phyloP scores from a whole-genome alignment of 2,329 filamentous ascomycete species.

The Pseudocercospora musae region DNA sequence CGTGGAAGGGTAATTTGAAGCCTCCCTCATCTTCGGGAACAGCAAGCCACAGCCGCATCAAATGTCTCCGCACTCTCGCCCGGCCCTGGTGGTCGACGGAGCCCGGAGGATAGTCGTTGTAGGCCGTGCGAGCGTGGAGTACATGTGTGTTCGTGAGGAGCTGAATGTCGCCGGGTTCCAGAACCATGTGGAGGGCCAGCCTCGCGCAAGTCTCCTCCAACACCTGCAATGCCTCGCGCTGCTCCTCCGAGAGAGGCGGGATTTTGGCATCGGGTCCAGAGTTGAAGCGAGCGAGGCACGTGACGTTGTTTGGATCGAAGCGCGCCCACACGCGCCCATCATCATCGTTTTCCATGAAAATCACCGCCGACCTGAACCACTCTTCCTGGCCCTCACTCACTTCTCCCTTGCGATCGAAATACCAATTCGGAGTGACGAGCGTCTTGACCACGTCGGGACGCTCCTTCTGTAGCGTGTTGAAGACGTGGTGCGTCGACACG shows the following conservation, averaged over 20 bases:
- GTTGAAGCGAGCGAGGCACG: constrained; percentile 68
- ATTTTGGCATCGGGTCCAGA: constrained; percentile 56
- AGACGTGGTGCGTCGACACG: constrained; percentile 73
- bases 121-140: constrained; percentile 76
- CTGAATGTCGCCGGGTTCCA: constrained; percentile 84
- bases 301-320: constrained; percentile 88
- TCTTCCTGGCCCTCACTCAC: constrained; percentile 67
- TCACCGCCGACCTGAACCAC: constrained; percentile 46
- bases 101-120: constrained; percentile 63
- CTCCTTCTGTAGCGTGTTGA: constrained; percentile 72
- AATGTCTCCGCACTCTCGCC: constrained; percentile 67
- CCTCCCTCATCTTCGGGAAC: constrained; percentile 79
- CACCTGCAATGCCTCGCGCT: constrained; percentile 64
- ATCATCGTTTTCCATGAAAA: constrained; percentile 70
- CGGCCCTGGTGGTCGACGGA: constrained; percentile 22
- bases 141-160: constrained; percentile 78
- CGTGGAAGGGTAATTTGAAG: constrained; percentile 79
- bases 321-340: constrained; percentile 72
- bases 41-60: constrained; percentile 80
- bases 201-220: constrained; percentile 73
- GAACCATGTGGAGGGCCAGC: constrained; percentile 76
- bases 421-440: constrained; percentile 77
- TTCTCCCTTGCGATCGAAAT: constrained; percentile 90
- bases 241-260: constrained; percentile 66
- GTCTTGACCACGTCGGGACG: constrained; percentile 74